A percentile compares a stretch with the other conserved stretches of the same genome.
Evolutionary conservation across 108 stramenopile genomes (phyloP).

Genomic region (Nitzschia inconspicua): DNA sequence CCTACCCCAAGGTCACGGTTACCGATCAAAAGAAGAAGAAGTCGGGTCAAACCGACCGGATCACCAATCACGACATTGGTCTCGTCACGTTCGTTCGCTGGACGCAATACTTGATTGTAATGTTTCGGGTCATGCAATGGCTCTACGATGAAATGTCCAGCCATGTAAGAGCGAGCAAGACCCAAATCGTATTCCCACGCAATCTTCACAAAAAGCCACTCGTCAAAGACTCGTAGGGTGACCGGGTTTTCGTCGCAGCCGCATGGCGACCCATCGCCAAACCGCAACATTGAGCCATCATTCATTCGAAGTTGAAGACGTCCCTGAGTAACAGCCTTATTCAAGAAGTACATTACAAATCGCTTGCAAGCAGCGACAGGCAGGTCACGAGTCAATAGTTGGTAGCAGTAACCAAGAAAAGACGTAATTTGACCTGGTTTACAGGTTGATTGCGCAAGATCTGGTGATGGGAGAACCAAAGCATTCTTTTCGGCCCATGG

Average conservation of each 20-base stretch:
- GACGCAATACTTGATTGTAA: conserved; percentile 54
- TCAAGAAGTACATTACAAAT: conserved; percentile 61
- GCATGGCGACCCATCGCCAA: conserved; percentile 62
- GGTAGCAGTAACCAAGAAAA: conserved; percentile 19
- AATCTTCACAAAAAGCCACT: conserved; percentile 92
- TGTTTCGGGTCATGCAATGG: conserved; percentile 43
- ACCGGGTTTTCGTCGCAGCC: conserved; percentile 61
- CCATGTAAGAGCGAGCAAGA: conserved; percentile 87
- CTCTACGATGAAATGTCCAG: conserved; percentile 84
- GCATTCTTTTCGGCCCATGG: conserved; percentile 50
- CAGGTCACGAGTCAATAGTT: conserved; percentile 48
- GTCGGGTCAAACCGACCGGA: conserved; percentile 71
- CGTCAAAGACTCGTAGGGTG: conserved; percentile 79
- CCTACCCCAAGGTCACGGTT: conserved; percentile 64
- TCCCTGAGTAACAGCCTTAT: conserved; percentile 59
- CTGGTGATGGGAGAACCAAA: conserved; percentile 60
- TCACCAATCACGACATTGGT: conserved; percentile 68
- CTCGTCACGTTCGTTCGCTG: conserved; percentile 40
- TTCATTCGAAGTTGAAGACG: conserved; percentile 61
- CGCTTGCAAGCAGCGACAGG: conserved; percentile 64
- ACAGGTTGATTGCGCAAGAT: conserved; percentile 29
- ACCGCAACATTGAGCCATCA: conserved; percentile 61
- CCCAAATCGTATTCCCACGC: conserved; percentile 92
- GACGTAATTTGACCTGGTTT: conserved; percentile 11
- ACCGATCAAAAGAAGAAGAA: conserved; percentile 83